Conservation (phyloP, 371 early-diverging fungal genomes). For the Nematocida parisii region DNA sequence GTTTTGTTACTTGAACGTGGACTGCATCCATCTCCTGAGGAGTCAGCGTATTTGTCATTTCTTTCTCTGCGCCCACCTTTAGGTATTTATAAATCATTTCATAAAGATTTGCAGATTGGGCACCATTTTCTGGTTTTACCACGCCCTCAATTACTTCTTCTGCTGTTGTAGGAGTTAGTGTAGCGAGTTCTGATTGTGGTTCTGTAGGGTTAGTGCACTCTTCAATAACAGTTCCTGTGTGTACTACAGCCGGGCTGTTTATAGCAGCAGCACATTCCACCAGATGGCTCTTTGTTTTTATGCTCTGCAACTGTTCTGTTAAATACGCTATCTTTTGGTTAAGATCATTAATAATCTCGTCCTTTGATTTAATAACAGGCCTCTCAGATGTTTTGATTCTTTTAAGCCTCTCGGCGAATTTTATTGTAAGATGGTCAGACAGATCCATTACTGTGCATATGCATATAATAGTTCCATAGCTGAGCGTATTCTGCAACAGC, state of each 20-base stretch:
- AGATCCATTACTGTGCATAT: conserved; percentile 78
- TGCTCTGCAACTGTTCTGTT: conserved; percentile 22
- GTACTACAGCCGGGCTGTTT: background rate
- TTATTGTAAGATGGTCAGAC: conserved; percentile 79
- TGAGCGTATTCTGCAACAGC: conserved; percentile 77
- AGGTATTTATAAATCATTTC: conserved; percentile 54
- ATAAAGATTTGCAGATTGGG: conserved; percentile 26
- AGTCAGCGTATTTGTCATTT: conserved; percentile 40
- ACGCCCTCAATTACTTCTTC: conserved; percentile 7
- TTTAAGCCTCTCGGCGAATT: conserved; percentile 75
- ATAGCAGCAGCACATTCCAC: background rate
- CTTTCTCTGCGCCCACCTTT: conserved; percentile 7
- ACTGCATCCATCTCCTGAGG: conserved; percentile 47
- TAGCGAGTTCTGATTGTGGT: background rate
- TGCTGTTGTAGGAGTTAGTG: background rate
- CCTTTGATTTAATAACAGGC: conserved; percentile 34
- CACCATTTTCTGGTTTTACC: background rate
- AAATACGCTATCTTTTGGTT: conserved; percentile 21
- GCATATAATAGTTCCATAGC: conserved; percentile 75
- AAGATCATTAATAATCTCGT: conserved; percentile 55
- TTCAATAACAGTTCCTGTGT: background rate
- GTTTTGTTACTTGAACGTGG: conserved; percentile 43
- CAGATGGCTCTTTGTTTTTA: too few relatives aligned
- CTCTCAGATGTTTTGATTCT: conserved; percentile 28
- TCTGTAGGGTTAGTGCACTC: background rate